Conservation (phyloP, 768 basidiomycete species). For the Sporobolomyces pararoseus region DNA sequence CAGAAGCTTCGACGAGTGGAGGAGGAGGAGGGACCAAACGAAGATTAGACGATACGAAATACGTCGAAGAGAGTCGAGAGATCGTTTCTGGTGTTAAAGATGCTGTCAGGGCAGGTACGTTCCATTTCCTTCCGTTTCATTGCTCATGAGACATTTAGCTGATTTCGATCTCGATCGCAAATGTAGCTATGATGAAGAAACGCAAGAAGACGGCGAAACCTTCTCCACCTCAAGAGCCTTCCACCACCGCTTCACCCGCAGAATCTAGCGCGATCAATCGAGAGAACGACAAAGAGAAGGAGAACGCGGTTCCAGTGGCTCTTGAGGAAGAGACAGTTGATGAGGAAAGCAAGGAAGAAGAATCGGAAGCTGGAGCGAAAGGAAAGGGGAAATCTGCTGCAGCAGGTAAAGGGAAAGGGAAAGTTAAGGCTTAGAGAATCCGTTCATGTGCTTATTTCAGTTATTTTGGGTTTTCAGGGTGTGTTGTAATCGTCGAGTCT, state of each 20-base stretch:
- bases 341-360: not conserved
- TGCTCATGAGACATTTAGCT: not conserved
- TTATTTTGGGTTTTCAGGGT: no score
- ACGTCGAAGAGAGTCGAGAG: constrained; percentile 82
- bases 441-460: no score
- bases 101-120: constrained; percentile 76
- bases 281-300: constrained; percentile 16
- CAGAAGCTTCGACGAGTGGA: constrained; percentile 47
- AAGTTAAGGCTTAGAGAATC: constrained; percentile 23
- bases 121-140: not conserved
- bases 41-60: constrained; percentile 86
- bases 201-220: constrained; percentile 58
- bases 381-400: not conserved
- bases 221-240: not conserved
- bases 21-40: constrained; percentile 66
- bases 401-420: constrained; percentile 34
- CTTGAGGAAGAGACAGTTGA: not conserved
- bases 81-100: constrained; percentile 86
- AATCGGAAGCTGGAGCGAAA: not conserved
- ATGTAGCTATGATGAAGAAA: constrained; percentile 66
- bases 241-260: not conserved
- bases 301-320: constrained; percentile 12
- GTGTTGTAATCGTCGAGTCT: no score
- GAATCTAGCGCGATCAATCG: not conserved
- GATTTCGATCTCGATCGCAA: constrained; percentile 10